phyloP scores from a whole-genome alignment of 2,329 filamentous ascomycete species.

The Thermothelomyces thermophilus region DNA sequence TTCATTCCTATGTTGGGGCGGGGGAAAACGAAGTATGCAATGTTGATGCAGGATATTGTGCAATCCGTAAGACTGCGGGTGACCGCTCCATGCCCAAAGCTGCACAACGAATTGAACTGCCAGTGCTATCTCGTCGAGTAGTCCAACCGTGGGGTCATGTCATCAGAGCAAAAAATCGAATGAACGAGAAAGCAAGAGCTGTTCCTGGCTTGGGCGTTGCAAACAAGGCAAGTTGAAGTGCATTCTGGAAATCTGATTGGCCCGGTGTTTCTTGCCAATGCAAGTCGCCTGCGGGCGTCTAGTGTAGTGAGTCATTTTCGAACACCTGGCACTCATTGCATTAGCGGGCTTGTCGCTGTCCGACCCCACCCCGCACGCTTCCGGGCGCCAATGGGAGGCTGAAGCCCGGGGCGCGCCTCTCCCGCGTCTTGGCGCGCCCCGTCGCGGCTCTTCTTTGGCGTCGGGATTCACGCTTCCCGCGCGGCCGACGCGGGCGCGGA shows the following conservation, averaged over 20 bases:
- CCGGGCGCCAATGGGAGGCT: constrained; percentile 16
- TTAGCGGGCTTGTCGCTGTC: constrained; percentile 11
- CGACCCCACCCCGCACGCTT: constrained; percentile 6
- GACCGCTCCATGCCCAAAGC: background rate
- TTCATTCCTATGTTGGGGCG: too few relatives aligned
- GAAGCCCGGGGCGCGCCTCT: constrained; percentile 12
- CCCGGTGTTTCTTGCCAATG: constrained; percentile 12
- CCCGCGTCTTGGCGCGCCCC: constrained; percentile 12
- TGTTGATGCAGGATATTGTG: too few relatives aligned
- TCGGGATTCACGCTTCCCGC: constrained; percentile 12
- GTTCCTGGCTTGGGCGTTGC: constrained; percentile 16
- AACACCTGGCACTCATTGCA: constrained; percentile 26
- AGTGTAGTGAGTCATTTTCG: constrained; percentile 29
- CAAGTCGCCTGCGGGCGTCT: constrained; percentile 25
- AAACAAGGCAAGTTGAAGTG: constrained; percentile 21
- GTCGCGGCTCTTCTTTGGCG: constrained; percentile 21
- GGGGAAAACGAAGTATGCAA: too few relatives aligned
- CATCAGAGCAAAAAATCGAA: constrained; percentile 2
- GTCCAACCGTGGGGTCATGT: background rate
- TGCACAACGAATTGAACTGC: constrained; percentile 5
- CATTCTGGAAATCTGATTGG: constrained; percentile 19
- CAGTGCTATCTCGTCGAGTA: constrained; percentile 3
- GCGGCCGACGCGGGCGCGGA: constrained; percentile 10
- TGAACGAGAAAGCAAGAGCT: constrained; percentile 10
- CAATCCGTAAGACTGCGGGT: too few relatives aligned